Evolutionary conservation across 1,284 basidiomycete genomes (phyloP).

Genomic region (Lignosus rhinocerotis): DNA sequence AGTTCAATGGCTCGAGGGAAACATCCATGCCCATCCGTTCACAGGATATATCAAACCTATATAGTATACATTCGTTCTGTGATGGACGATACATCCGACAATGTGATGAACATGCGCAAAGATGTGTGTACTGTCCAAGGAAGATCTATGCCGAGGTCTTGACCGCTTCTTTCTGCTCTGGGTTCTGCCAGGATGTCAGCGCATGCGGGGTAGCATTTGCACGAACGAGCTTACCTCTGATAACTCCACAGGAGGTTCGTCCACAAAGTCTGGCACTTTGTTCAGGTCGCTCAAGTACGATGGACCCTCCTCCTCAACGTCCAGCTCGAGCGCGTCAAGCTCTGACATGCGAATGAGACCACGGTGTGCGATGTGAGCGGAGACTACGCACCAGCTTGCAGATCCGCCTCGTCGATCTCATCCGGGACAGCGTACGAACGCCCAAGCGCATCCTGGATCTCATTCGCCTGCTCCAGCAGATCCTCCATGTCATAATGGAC

Average conservation of each 20-base stretch:
- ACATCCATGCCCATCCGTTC: background rate
- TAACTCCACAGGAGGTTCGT: constrained; percentile 76
- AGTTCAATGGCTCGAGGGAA: too few species aligned
- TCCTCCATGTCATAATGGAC: constrained; percentile 99
- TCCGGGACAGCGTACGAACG: constrained; percentile 97
- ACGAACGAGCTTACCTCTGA: constrained; percentile 46
- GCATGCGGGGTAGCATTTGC: background rate
- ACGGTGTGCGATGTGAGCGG: background rate
- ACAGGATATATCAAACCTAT: background rate
- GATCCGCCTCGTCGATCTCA: constrained; percentile 95
- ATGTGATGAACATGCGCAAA: constrained; percentile 16
- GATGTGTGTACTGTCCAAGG: background rate
- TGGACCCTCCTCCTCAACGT: constrained; percentile 85
- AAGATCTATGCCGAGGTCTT: constrained; percentile 30
- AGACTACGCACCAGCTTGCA: constrained; percentile 81
- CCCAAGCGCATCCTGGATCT: constrained; percentile 94
- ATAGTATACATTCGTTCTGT: constrained; percentile 16
- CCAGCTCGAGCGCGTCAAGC: constrained; percentile 84
- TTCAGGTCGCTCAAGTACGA: constrained; percentile 86
- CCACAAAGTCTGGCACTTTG: constrained; percentile 88
- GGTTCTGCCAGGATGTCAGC: constrained; percentile 4
- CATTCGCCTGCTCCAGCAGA: constrained; percentile 94
- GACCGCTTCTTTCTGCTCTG: constrained; percentile 34
- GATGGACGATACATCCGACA: constrained; percentile 5
- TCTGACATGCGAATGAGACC: constrained; percentile 50